Evolutionary conservation across 768 basidiomycete species (phyloP).

Genomic region (Auriscalpium orientale): DNA sequence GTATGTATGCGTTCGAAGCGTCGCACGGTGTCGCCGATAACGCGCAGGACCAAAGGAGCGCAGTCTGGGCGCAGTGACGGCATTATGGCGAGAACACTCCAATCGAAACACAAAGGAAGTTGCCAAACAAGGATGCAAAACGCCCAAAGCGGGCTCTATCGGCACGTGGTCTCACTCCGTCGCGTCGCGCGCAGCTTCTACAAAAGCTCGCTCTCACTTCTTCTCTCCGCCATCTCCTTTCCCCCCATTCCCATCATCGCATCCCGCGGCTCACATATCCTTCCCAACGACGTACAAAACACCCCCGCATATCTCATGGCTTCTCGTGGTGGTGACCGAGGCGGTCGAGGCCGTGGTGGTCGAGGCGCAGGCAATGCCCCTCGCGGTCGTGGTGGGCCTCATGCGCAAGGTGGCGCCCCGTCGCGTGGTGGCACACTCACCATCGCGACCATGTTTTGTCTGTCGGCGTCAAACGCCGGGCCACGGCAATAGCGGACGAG

Average conservation of each 20-base stretch:
- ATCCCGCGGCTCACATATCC: not conserved
- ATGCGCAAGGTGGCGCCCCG: conserved; percentile 22
- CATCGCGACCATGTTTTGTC: conserved; percentile 36
- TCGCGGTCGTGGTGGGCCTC: conserved; percentile 17
- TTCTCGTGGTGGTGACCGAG: not conserved
- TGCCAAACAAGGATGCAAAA: not conserved
- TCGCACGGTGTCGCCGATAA: too few species aligned
- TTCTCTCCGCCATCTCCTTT: not conserved
- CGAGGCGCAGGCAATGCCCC: conserved; percentile 6
- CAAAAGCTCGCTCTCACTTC: not conserved
- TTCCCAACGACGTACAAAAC: too few species aligned
- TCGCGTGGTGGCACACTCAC: conserved; percentile 22
- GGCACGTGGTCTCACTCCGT: not conserved
- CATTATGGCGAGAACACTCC: too few species aligned
- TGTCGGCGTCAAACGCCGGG: conserved; percentile 64
- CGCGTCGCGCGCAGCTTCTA: not conserved
- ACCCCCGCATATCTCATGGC: not conserved
- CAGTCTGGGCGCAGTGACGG: too few species aligned
- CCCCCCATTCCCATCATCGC: not conserved
- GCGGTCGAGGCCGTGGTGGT: conserved; percentile 2
- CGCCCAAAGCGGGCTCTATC: not conserved
- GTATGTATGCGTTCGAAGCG: too few species aligned
- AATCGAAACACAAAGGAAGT: not conserved
- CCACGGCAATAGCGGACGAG: conserved; percentile 50
- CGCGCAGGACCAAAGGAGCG: too few species aligned